Percentiles rank a stretch among this genome's conserved stretches.
Conservation (phyloP, 352 stramenopile species). For the Phytopythium vexans region DNA sequence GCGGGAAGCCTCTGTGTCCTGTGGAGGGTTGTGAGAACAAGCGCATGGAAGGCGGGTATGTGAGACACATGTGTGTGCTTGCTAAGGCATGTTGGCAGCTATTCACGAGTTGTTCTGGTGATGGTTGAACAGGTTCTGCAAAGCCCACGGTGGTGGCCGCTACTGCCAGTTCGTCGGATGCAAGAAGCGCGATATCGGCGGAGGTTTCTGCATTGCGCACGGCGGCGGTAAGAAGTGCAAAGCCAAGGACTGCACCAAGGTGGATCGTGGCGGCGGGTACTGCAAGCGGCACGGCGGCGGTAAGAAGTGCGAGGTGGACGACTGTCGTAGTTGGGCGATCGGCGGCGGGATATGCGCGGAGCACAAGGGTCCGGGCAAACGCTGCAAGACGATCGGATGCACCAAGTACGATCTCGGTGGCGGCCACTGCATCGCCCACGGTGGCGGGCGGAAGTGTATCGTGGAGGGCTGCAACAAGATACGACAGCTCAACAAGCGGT, state of each 20-base stretch:
- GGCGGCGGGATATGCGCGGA: constrained; percentile 69
- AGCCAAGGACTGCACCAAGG: constrained; percentile 63
- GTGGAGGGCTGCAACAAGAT: constrained; percentile 85
- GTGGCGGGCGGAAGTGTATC: constrained; percentile 79
- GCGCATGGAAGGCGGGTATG: constrained; percentile 74
- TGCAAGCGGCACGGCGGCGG: constrained; percentile 84
- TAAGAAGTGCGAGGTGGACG: constrained; percentile 77
- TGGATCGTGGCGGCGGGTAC: constrained; percentile 75
- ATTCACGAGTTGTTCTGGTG: not conserved
- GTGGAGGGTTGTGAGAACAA: constrained; percentile 80
- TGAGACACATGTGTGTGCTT: not conserved
- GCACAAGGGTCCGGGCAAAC: constrained; percentile 77
- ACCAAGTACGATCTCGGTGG: constrained; percentile 80
- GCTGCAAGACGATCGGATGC: constrained; percentile 76
- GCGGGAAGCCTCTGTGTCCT: constrained; percentile 74
- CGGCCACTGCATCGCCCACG: constrained; percentile 84
- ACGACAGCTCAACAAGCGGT: constrained; percentile 83
- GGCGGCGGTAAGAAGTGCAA: constrained; percentile 86
- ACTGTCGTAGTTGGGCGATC: constrained; percentile 80
- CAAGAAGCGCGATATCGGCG: constrained; percentile 83
- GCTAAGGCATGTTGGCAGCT: no score
- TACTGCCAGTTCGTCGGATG: constrained; percentile 73
- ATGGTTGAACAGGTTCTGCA: constrained; percentile 54
- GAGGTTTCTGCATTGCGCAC: constrained; percentile 83
- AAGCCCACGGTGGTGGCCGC: constrained; percentile 75